These are phyloP conservation scores for Corynascus novoguineensis DNA, from an alignment of 495 filamentous ascomycete species.

Conservation along the genomic window DNA sequence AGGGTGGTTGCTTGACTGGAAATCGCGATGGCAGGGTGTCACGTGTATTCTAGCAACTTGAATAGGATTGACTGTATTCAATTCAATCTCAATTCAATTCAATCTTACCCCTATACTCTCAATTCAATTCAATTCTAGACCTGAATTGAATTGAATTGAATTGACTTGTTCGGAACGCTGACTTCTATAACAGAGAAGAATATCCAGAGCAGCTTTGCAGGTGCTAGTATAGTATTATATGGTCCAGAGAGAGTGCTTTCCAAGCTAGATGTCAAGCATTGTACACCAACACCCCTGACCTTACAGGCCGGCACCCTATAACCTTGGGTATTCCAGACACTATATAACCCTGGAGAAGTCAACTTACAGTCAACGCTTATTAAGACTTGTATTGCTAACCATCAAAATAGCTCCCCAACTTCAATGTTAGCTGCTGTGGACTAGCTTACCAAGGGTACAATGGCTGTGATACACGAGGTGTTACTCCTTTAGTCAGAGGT, in stretches of 20 bases:
- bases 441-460: no score
- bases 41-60: not conserved
- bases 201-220: no score
- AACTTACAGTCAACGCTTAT: no score
- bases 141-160: not conserved
- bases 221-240: not conserved
- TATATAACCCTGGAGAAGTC: not conserved
- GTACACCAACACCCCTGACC: not conserved
- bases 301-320: not conserved
- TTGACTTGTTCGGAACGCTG: not conserved
- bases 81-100: not conserved
- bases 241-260: not conserved
- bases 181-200: no score
- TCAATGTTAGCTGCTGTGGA: conserved; percentile 2
- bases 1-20: not conserved
- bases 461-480: no score
- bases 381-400: not conserved
- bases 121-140: not conserved
- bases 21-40: not conserved
- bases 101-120: not conserved
- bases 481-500: no score
- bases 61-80: not conserved
- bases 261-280: not conserved
- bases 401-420: conserved; percentile 3
- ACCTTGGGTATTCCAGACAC: conserved; percentile 1